Conservation (phyloP, 2,329 filamentous ascomycete species). For the Ilyonectria mors-panacis region DNA sequence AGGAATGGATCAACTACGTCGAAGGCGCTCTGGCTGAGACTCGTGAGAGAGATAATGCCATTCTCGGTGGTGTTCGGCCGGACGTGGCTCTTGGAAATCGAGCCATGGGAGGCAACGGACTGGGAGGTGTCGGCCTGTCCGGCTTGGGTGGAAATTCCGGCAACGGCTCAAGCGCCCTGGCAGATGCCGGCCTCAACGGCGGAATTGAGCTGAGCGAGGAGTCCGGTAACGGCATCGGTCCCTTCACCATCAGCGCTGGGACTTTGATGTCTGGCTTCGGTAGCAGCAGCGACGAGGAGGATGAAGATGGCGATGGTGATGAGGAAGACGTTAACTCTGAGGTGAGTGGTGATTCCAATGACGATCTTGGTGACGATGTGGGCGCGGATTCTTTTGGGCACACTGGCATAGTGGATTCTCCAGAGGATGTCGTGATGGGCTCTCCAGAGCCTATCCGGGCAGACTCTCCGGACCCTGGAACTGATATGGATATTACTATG, state of each 20-base stretch:
- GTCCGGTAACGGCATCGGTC: slow-evolving; percentile 76
- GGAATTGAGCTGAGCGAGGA: slow-evolving; percentile 78
- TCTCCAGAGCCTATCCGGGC: slow-evolving; percentile 49
- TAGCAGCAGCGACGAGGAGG: slow-evolving; percentile 95
- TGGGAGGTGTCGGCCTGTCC: slow-evolving; percentile 65
- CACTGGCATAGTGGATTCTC: slow-evolving; percentile 46
- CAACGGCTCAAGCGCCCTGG: slow-evolving; percentile 76
- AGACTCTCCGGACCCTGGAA: slow-evolving; percentile 41
- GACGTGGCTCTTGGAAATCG: slow-evolving; percentile 89
- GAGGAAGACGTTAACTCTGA: slow-evolving; percentile 81
- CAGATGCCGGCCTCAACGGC: slow-evolving; percentile 85
- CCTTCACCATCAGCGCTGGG: slow-evolving; percentile 80
- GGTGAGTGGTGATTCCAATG: slow-evolving; percentile 67
- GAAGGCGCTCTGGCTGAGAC: slow-evolving; percentile 95
- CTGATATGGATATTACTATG: slow-evolving; percentile 36
- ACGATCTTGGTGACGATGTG: slow-evolving; percentile 46
- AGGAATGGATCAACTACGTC: slow-evolving; percentile 94
- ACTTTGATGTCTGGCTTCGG: slow-evolving; percentile 92
- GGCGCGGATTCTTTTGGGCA: slow-evolving; percentile 47
- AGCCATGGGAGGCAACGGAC: slow-evolving; percentile 65
- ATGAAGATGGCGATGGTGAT: slow-evolving; percentile 91
- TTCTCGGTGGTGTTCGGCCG: slow-evolving; percentile 93
- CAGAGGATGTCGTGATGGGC: slow-evolving; percentile 52
- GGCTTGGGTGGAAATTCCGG: slow-evolving; percentile 57
- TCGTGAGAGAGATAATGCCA: slow-evolving; percentile 96